Evolutionary conservation across 148 eudicot species (phyloP).

Genomic region (Euryodendron excelsum): DNA sequence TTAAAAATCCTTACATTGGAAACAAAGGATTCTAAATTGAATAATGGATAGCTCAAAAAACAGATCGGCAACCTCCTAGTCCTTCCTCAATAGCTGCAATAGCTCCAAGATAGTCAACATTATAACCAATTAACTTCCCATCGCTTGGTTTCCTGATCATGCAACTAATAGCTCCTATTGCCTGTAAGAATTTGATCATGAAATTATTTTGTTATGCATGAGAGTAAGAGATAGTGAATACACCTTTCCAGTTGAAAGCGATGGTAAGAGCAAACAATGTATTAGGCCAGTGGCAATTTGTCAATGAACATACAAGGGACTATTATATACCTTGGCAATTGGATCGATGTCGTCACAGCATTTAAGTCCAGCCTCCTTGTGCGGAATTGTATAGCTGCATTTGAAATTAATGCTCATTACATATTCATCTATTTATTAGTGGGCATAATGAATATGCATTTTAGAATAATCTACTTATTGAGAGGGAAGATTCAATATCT

Average conservation of each 20-base stretch:
- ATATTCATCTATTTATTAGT: background rate
- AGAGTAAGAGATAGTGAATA: background rate
- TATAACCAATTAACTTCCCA: constrained; percentile 58
- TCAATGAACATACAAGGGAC: background rate
- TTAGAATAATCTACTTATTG: background rate
- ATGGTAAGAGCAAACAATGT: background rate
- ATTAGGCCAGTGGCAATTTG: background rate
- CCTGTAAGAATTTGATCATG: constrained; percentile 28
- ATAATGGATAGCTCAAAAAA: background rate
- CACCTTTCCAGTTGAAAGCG: background rate
- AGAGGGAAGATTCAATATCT: background rate
- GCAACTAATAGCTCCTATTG: constrained; percentile 69
- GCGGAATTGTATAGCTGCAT: constrained; percentile 67
- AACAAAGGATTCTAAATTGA: background rate
- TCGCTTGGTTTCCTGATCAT: constrained; percentile 42
- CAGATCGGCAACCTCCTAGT: constrained; percentile 34
- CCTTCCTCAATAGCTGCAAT: constrained; percentile 59
- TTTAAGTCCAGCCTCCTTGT: constrained; percentile 50
- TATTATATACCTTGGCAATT: constrained; percentile 50
- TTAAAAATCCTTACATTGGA: background rate
- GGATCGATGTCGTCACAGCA: constrained; percentile 65
- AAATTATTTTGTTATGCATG: background rate
- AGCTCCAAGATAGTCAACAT: constrained; percentile 69
- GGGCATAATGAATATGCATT: background rate
- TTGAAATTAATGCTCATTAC: background rate